Evolutionary conservation across 371 early-diverging fungal species (phyloP).

Genomic region (Synchytrium microbalum): DNA sequence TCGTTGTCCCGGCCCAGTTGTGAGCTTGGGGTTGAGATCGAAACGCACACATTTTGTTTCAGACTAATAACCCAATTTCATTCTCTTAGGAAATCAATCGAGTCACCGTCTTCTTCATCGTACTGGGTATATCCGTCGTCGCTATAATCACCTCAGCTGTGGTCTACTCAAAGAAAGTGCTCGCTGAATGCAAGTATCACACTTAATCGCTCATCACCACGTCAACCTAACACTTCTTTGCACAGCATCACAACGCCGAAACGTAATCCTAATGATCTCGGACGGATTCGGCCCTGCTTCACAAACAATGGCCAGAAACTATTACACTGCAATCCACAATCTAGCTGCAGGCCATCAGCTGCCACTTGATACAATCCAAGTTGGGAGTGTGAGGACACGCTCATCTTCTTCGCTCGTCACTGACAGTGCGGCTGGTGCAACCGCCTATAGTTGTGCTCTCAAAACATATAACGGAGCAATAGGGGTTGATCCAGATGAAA

Average conservation of each 20-base stretch:
- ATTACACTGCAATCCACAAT: conserved; percentile 49
- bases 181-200: background rate
- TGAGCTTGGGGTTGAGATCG: too few relatives aligned
- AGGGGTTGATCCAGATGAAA: conserved; percentile 31
- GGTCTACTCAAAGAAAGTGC: background rate
- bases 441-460: conserved; percentile 76
- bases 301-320: conserved; percentile 78
- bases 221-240: too few relatives aligned
- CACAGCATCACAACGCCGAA: too few relatives aligned
- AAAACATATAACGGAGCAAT: conserved; percentile 90
- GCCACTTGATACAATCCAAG: conserved; percentile 70
- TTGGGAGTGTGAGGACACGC: conserved; percentile 80
- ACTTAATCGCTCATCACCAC: too few relatives aligned
- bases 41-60: too few relatives aligned
- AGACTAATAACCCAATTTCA: too few relatives aligned
- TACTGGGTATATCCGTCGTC: background rate
- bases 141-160: background rate
- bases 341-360: conserved; percentile 34
- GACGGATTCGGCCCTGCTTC: conserved; percentile 93
- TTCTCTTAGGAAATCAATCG: background rate
- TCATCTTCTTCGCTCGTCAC: conserved; percentile 75
- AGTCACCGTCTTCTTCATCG: background rate
- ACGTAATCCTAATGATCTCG: conserved; percentile 87
- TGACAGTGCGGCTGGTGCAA: conserved; percentile 94
- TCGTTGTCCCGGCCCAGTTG: too few relatives aligned